phyloP scores from a whole-genome alignment of 2,329 filamentous ascomycete genomes.

The Fusarium napiforme region DNA sequence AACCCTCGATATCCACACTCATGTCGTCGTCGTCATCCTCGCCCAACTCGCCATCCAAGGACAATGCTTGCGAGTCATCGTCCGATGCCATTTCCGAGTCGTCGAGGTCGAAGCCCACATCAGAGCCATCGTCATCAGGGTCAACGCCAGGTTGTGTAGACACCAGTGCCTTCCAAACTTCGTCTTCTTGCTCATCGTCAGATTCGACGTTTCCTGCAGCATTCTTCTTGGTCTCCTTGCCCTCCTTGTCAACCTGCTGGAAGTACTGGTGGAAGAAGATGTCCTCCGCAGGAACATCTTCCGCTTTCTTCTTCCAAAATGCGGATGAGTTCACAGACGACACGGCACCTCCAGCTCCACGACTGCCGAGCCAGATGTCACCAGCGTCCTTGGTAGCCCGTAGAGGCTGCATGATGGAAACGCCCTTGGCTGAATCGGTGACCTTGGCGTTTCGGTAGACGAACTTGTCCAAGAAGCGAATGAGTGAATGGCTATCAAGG shows the following conservation, averaged over 20 bases:
- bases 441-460: conserved; percentile 95
- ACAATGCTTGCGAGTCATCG: conserved; percentile 54
- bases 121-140: conserved; percentile 60
- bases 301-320: conserved; percentile 92
- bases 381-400: conserved; percentile 62
- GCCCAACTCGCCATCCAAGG: conserved; percentile 58
- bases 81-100: conserved; percentile 62
- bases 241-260: conserved; percentile 73
- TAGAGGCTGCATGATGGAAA: conserved; percentile 97
- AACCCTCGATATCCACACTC: conserved; percentile 52
- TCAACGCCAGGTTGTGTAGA: conserved; percentile 76
- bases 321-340: conserved; percentile 79
- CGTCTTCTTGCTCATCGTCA: conserved; percentile 74
- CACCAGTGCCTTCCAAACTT: conserved; percentile 93
- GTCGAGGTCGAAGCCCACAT: conserved; percentile 61
- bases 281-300: conserved; percentile 89
- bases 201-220: conserved; percentile 56
- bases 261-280: conserved; percentile 99
- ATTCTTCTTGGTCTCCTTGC: conserved; percentile 66
- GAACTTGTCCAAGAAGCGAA: conserved; percentile 97
- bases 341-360: conserved; percentile 51
- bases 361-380: conserved; percentile 67
- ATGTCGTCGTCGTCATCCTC: conserved; percentile 59
- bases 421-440: conserved; percentile 73
- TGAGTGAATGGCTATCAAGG: conserved; percentile 87